Evolutionary conservation across 1,284 basidiomycete genomes (phyloP).

Genomic region (Testicularia cyperi): DNA sequence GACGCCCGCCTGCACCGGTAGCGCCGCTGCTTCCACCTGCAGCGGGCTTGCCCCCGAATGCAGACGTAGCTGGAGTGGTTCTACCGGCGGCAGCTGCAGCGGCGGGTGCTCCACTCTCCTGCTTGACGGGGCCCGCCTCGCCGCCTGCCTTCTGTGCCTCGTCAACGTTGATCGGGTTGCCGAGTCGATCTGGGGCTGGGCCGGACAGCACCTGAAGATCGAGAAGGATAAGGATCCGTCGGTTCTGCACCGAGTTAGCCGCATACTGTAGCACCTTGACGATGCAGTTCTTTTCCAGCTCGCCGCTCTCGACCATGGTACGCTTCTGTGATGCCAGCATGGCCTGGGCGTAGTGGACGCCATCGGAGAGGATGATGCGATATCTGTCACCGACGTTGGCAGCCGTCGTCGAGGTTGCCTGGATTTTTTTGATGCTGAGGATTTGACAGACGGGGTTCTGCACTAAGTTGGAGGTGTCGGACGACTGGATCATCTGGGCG

Average conservation of each 20-base stretch:
- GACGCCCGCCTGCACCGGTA: too few species aligned
- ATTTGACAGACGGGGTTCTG: constrained; percentile 55
- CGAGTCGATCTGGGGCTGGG: constrained; percentile 42
- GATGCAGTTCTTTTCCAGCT: constrained; percentile 73
- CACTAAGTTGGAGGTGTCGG: constrained; percentile 35
- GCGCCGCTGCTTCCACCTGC: too few species aligned
- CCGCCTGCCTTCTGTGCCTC: constrained; percentile 20
- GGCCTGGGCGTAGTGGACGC: constrained; percentile 62
- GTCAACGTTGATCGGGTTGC: constrained; percentile 49
- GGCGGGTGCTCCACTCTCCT: constrained; percentile 13
- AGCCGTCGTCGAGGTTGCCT: constrained; percentile 33
- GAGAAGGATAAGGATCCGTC: constrained; percentile 82
- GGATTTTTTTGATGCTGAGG: constrained; percentile 58
- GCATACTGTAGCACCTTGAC: constrained; percentile 76
- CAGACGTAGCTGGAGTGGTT: constrained; percentile 36
- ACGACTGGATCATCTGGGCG: constrained; percentile 47
- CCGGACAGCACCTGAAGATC: constrained; percentile 64
- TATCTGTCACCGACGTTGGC: constrained; percentile 51
- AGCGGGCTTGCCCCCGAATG: constrained; percentile 14
- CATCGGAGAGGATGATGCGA: constrained; percentile 58
- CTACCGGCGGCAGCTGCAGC: constrained; percentile 14
- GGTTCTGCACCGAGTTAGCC: constrained; percentile 77
- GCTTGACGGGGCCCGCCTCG: constrained; percentile 19
- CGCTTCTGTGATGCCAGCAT: constrained; percentile 96
- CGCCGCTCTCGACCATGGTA: constrained; percentile 70